These are phyloP conservation scores for Theobroma cacao DNA, from an alignment of 345 rosid genomes.

Conservation along the genomic window DNA sequence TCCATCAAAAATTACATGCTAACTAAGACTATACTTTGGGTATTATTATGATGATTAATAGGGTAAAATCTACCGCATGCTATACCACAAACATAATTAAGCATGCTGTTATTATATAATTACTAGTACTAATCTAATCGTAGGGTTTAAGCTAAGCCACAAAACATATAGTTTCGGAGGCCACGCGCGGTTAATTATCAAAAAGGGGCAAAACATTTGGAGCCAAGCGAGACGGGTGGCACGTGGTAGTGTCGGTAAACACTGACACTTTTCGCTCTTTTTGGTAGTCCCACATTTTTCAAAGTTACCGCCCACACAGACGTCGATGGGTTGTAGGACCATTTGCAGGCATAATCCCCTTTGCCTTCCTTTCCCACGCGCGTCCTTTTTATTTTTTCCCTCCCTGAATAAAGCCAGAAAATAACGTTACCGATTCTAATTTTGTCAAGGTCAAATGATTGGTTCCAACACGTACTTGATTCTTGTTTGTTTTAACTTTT, in stretches of 20 bases:
- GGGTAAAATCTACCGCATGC: background rate
- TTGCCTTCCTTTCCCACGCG: background rate
- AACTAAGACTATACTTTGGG: too few species aligned
- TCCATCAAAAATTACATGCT: too few species aligned
- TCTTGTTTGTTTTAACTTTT: background rate
- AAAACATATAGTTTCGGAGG: too few species aligned
- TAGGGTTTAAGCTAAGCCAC: too few species aligned
- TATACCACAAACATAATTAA: background rate
- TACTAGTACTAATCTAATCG: background rate
- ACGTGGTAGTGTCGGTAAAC: slow-evolving; percentile 28
- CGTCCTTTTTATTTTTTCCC: background rate
- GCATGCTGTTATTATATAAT: background rate
- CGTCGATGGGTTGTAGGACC: slow-evolving; percentile 20
- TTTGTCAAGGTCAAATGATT: background rate
- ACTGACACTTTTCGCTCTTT: background rate
- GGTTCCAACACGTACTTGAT: background rate
- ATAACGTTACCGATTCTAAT: too few species aligned
- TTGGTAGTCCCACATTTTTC: slow-evolving; percentile 4
- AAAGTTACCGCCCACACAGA: slow-evolving; percentile 34
- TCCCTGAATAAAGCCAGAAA: too few species aligned
- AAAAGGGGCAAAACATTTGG: background rate
- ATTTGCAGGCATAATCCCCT: background rate
- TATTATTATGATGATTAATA: background rate
- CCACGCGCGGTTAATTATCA: background rate
- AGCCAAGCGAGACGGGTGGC: slow-evolving; percentile 27